These are phyloP conservation scores for Solanum sejunctum DNA, from an alignment of 257 asterid genomes.

Conservation along the genomic window DNA sequence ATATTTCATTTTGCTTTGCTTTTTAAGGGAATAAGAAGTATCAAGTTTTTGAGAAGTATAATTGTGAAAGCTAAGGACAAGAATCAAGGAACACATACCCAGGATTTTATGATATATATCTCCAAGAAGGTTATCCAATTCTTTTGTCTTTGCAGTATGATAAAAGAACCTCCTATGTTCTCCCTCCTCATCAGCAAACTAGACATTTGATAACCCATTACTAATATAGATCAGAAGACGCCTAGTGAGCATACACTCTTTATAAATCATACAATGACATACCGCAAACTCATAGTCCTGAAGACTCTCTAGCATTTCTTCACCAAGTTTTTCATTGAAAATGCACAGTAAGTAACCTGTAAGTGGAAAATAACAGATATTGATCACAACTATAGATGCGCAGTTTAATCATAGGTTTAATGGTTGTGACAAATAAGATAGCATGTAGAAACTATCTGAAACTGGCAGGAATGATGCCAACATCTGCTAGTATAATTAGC, in stretches of 20 bases:
- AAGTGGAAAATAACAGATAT: constrained; percentile 2
- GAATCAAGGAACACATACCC: constrained; percentile 36
- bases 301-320: constrained; percentile 47
- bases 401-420: neutral
- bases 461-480: neutral
- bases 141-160: constrained; percentile 83
- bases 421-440: neutral
- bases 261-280: constrained; percentile 20
- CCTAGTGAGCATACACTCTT: neutral
- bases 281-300: constrained; percentile 89
- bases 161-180: constrained; percentile 72
- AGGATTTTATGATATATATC: constrained; percentile 90
- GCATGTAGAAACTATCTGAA: neutral
- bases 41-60: constrained; percentile 3
- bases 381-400: neutral
- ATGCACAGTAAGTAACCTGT: constrained; percentile 97
- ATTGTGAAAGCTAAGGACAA: constrained; percentile 1
- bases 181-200: constrained; percentile 84
- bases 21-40: neutral
- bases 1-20: neutral
- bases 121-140: constrained; percentile 81
- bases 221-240: constrained; percentile 10
- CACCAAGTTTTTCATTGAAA: constrained; percentile 67
- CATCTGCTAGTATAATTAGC: neutral
- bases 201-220: constrained; percentile 16